Conservation (phyloP, 768 basidiomycete genomes). For the Epithele typhae region DNA sequence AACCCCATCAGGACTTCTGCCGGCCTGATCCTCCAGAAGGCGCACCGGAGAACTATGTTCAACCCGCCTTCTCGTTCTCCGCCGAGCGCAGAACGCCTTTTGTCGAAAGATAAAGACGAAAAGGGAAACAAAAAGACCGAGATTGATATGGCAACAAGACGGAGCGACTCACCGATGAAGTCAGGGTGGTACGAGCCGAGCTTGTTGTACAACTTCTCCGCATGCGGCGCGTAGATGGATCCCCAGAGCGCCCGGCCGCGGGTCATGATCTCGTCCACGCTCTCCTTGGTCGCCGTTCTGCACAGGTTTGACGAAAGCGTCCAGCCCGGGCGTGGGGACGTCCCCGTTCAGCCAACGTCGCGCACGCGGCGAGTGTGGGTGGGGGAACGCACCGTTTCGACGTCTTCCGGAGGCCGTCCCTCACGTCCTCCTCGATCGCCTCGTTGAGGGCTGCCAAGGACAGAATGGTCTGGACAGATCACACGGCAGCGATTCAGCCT, state of each 20-base stretch:
- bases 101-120: too few species aligned
- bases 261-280: conserved; percentile 62
- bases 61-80: too few species aligned
- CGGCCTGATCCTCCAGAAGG: too few species aligned
- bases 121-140: neutral
- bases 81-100: too few species aligned
- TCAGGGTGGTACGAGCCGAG: conserved; percentile 87
- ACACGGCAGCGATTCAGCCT: too few species aligned
- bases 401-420: conserved; percentile 57
- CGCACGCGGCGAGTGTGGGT: too few species aligned
- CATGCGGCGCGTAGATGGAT: conserved; percentile 86
- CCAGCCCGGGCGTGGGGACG: too few species aligned
- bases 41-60: too few species aligned
- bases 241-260: conserved; percentile 77
- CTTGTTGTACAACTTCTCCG: conserved; percentile 85
- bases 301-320: neutral
- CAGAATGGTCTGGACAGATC: conserved; percentile 82
- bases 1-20: too few species aligned
- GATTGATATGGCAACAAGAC: too few species aligned
- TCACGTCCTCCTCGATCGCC: conserved; percentile 80
- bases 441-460: conserved; percentile 73
- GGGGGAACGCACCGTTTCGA: conserved; percentile 50
- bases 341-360: too few species aligned
- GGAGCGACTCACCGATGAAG: conserved; percentile 73
- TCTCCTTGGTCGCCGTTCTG: conserved; percentile 58